A percentile compares a stretch with the other conserved stretches of the same genome.
Evolutionary conservation across 495 filamentous ascomycete genomes (phyloP).

Genomic region (Penicillium flavigenum): DNA sequence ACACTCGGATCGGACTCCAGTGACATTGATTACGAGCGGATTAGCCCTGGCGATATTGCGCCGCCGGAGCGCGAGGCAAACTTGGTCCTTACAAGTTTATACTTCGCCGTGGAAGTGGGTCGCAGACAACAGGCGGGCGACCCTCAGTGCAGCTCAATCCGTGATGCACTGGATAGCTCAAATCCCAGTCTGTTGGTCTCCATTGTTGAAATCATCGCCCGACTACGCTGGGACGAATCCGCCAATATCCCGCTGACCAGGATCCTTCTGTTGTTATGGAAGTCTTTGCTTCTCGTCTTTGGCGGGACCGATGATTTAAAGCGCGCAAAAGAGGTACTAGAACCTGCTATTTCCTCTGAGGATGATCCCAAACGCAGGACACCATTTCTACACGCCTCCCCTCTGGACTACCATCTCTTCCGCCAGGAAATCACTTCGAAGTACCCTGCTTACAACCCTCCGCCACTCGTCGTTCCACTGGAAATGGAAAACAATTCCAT

Average conservation of each 20-base stretch:
- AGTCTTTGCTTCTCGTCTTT: slow-evolving; percentile 79
- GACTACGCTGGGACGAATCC: slow-evolving; percentile 84
- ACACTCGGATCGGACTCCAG: slow-evolving; percentile 31
- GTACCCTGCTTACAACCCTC: slow-evolving; percentile 93
- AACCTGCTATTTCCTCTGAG: slow-evolving; percentile 35
- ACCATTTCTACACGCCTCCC: slow-evolving; percentile 80
- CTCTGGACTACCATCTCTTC: slow-evolving; percentile 93
- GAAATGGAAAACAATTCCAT: slow-evolving; percentile 89
- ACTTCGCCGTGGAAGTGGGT: slow-evolving; percentile 68
- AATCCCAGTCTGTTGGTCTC: slow-evolving; percentile 69
- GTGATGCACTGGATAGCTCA: slow-evolving; percentile 45
- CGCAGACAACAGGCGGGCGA: slow-evolving; percentile 45
- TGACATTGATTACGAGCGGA: slow-evolving; percentile 32
- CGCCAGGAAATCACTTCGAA: slow-evolving; percentile 98
- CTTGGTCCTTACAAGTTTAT: slow-evolving; percentile 61
- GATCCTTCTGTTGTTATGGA: slow-evolving; percentile 85
- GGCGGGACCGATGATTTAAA: slow-evolving; percentile 73
- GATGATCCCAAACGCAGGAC: slow-evolving; percentile 38
- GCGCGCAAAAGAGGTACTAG: slow-evolving; percentile 62
- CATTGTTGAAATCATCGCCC: slow-evolving; percentile 71
- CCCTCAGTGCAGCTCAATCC: slow-evolving; percentile 30
- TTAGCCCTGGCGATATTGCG: slow-evolving; percentile 35
- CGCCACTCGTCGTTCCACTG: slow-evolving; percentile 76
- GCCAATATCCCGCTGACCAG: slow-evolving; percentile 61
- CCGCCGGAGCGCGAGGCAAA: slow-evolving; percentile 49